Conservation (phyloP, 2,329 filamentous ascomycete genomes). For the Penicillium fuscoglaucum region DNA sequence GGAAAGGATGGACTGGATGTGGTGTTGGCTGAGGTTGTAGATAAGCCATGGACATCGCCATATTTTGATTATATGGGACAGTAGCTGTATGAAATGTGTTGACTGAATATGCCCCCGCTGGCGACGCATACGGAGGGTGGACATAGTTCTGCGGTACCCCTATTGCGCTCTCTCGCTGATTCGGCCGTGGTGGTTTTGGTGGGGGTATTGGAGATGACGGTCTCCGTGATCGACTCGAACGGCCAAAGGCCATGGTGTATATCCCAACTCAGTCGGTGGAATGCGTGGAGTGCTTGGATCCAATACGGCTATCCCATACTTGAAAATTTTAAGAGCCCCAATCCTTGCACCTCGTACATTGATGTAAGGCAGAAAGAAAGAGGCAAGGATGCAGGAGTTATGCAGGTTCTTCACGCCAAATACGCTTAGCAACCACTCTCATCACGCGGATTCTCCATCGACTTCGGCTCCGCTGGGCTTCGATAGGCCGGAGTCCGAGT, state of each 20-base stretch:
- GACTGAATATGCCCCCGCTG: constrained; percentile 5
- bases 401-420: constrained; percentile 1
- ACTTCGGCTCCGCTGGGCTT: not conserved
- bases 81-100: constrained; percentile 3
- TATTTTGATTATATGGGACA: constrained; percentile 2
- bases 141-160: not conserved
- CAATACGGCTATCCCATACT: not conserved
- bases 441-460: not conserved
- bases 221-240: not conserved
- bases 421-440: not conserved
- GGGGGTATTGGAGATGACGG: constrained; percentile 1
- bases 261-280: not conserved
- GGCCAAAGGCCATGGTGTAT: constrained; percentile 6
- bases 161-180: not conserved
- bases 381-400: not conserved
- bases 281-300: not conserved
- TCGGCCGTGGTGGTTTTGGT: constrained; percentile 8
- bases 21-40: not conserved
- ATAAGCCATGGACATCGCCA: constrained; percentile 6
- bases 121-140: not conserved
- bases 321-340: not conserved
- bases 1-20: not conserved
- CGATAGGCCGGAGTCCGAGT: not conserved
- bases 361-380: not conserved
- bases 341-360: not conserved